phyloP scores from a whole-genome alignment of 2,329 filamentous ascomycete species.

The Drechslerella coelobrocha region DNA sequence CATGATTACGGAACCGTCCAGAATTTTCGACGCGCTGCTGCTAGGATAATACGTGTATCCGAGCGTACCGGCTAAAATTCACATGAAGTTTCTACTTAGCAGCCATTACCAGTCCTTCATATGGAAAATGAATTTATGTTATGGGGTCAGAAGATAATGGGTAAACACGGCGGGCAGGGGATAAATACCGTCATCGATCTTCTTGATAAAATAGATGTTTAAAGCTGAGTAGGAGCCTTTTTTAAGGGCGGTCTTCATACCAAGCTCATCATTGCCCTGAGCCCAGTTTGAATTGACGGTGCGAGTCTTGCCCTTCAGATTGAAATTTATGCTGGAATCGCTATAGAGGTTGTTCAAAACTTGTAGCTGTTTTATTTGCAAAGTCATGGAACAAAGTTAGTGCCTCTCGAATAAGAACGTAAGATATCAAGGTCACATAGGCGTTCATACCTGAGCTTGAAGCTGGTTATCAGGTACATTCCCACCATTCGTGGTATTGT shows the following conservation, averaged over 20 bases:
- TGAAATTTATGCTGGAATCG: constrained; percentile 61
- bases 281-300: constrained; percentile 64
- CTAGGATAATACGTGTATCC: constrained; percentile 53
- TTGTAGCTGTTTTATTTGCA: constrained; percentile 59
- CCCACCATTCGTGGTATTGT: constrained; percentile 51
- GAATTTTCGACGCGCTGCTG: constrained; percentile 57
- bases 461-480: constrained; percentile 54
- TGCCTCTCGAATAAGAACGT: background rate
- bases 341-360: constrained; percentile 62
- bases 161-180: constrained; percentile 47
- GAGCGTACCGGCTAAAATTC: no score
- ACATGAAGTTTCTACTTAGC: no score
- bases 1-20: constrained; percentile 59
- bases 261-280: constrained; percentile 56
- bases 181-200: no score
- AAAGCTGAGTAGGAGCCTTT: constrained; percentile 60
- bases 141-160: background rate
- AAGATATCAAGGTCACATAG: no score
- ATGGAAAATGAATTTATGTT: constrained; percentile 9
- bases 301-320: constrained; percentile 60
- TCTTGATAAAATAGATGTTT: constrained; percentile 58
- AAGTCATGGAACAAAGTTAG: background rate
- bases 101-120: no score
- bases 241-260: constrained; percentile 62
- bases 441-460: constrained; percentile 53